Evolutionary conservation across 192 early-diverging fungal species (phyloP), one percentile per base, ranked within the genome.

Genomic region (Umbelopsis sp.): DNA sequence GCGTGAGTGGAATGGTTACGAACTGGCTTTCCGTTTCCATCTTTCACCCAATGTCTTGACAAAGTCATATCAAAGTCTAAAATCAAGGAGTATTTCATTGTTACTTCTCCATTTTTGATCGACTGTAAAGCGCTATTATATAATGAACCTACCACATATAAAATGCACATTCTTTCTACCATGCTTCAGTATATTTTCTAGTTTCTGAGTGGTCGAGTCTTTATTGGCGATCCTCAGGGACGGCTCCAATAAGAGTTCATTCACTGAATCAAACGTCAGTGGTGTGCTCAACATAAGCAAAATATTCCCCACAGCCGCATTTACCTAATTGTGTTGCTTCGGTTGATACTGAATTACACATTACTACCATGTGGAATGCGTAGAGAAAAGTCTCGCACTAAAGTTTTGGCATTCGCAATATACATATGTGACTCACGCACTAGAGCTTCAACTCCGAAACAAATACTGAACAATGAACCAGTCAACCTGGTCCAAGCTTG

Each of bases 31-130:
- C 74, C 74, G 2, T 66, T 48, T 23, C 74, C 72, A 58, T 84
- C 74, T 13, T 70, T 48, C 8, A 67, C 71, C 76, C 74, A 82
- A 64, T 80, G 49, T 69, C 77, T 74, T 33, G 88, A 89, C 53
- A 92, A 80, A 23, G 91, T 93, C 87, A 89, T 88, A 71, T 93
- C 91, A 69, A 92, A 93, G 73, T 92, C 91, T 80, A 33, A 11
- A 44, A 41, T n/a, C 53, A 49, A 46, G 66, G 23, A 1, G 30
- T 11, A 69, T 47, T 27, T 3, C 15, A 20, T 18, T n/a, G 21
- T 18, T 45, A 22, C 11, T 41, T 37, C n/a, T 48, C 13, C 15
- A 41, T 58, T 37, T 50, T 2, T 22, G 35, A 41, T 15, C 8
- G 5, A 33, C 15, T 11, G 10, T 10, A 12, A 8, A 18, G 21